Evolutionary conservation across 2,329 filamentous ascomycete species (phyloP).

Genomic region (Parascedosporium putredinis): DNA sequence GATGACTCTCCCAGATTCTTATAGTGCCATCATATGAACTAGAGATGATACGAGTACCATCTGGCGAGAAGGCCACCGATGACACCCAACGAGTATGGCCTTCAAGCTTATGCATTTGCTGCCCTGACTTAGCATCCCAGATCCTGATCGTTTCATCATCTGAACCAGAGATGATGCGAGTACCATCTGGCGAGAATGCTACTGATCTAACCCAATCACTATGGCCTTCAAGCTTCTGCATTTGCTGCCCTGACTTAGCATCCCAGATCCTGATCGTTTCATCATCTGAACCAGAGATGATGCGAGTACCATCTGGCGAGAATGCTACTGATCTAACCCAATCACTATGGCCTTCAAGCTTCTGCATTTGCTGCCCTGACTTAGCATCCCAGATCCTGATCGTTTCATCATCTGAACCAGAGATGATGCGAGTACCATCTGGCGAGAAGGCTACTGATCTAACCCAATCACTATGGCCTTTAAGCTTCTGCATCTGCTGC

Average conservation of each 20-base stretch:
- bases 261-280: constrained; percentile 12
- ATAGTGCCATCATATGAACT: background rate
- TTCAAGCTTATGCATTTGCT: constrained; percentile 8
- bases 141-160: constrained; percentile 11
- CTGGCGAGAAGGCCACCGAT: constrained; percentile 13
- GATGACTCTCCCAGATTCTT: background rate
- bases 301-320: constrained; percentile 8
- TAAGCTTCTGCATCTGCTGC: constrained; percentile 5
- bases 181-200: constrained; percentile 11
- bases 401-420: constrained; percentile 9
- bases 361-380: constrained; percentile 6
- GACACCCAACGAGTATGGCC: background rate
- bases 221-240: constrained; percentile 9
- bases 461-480: constrained; percentile 7
- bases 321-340: constrained; percentile 13
- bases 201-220: constrained; percentile 9
- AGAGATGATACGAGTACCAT: constrained; percentile 6
- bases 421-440: constrained; percentile 8
- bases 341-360: constrained; percentile 9
- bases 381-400: constrained; percentile 12
- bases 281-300: constrained; percentile 11
- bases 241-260: constrained; percentile 5
- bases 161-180: constrained; percentile 10
- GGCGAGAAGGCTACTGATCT: constrained; percentile 14
- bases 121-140: constrained; percentile 11